Percentiles rank a stretch among this genome's conserved stretches.
phyloP scores from a whole-genome alignment of 2,329 filamentous ascomycete genomes.

The Lasiodiplodia sp. region DNA sequence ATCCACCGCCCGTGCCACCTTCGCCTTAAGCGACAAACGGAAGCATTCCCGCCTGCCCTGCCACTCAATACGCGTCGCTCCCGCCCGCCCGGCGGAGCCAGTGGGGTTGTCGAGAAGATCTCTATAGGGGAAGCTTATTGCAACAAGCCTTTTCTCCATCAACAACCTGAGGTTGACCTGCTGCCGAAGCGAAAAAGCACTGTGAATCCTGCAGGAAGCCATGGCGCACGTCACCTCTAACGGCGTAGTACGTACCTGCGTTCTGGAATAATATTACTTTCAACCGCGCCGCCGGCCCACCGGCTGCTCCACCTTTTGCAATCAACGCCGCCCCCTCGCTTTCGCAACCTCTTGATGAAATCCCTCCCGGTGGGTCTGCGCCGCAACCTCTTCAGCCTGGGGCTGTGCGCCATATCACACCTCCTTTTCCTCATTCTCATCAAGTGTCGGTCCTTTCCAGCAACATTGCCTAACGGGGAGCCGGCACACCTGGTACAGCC shows the following conservation, averaged over 20 bases:
- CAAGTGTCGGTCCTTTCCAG: conserved; percentile 2
- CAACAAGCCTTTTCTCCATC: neutral
- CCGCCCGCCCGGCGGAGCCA: neutral
- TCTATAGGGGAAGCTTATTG: neutral
- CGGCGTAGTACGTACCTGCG: neutral
- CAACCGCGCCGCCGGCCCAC: neutral
- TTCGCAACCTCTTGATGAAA: conserved; percentile 1
- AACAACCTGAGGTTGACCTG: neutral
- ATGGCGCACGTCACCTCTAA: neutral
- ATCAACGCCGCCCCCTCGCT: neutral
- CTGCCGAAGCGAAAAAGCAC: neutral
- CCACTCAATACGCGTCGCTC: conserved; percentile 9
- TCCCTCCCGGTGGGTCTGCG: neutral
- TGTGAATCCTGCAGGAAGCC: conserved; percentile 9
- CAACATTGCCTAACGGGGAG: neutral
- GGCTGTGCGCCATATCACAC: neutral
- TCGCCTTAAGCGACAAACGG: conserved; percentile 24
- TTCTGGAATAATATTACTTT: neutral
- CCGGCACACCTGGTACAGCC: neutral
- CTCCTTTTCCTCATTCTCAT: neutral
- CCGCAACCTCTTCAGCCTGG: neutral
- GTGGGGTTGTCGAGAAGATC: neutral
- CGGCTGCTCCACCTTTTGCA: neutral
- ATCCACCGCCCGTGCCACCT: neutral
- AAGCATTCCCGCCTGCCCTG: neutral